Evolutionary conservation across 2,329 filamentous ascomycete genomes (phyloP).

Genomic region (Pseudopithomyces maydicus): DNA sequence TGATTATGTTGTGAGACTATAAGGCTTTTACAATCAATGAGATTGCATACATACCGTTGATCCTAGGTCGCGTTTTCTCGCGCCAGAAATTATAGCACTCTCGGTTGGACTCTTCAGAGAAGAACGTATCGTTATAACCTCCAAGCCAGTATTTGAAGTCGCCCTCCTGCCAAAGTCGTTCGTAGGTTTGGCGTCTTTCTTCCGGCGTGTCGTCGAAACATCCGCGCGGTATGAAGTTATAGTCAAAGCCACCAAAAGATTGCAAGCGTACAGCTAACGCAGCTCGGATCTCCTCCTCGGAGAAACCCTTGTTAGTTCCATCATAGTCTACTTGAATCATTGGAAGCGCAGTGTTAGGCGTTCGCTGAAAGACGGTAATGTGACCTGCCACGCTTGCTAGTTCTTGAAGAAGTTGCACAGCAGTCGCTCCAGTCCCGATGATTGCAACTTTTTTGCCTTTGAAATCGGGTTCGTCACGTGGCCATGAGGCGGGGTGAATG

Average conservation of each 20-base stretch:
- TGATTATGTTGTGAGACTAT: neutral
- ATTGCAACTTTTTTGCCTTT: conserved; percentile 63
- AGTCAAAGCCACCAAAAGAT: conserved; percentile 24
- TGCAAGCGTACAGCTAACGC: conserved; percentile 12
- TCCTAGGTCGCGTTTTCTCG: conserved; percentile 43
- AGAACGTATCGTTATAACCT: conserved; percentile 43
- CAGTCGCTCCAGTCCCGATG: conserved; percentile 63
- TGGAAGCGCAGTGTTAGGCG: conserved; percentile 48
- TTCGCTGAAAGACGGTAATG: conserved; percentile 66
- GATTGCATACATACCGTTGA: conserved; percentile 22
- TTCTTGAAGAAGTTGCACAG: conserved; percentile 66
- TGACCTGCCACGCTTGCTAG: conserved; percentile 55
- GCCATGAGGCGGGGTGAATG: conserved; percentile 65
- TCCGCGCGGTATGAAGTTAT: conserved; percentile 20
- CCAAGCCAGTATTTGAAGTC: conserved; percentile 30
- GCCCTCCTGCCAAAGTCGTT: conserved; percentile 24
- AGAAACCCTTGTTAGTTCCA: conserved; percentile 50
- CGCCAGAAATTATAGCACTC: conserved; percentile 53
- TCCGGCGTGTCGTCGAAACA: conserved; percentile 28
- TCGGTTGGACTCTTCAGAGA: conserved; percentile 43
- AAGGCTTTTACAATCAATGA: neutral
- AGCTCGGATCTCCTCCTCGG: conserved; percentile 34
- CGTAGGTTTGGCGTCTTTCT: conserved; percentile 20
- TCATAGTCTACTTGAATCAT: conserved; percentile 26
- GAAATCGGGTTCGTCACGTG: conserved; percentile 57